These are phyloP conservation scores for Aureobasidium sp. DNA, from an alignment of 2,329 filamentous ascomycete species.

Conservation along the genomic window DNA sequence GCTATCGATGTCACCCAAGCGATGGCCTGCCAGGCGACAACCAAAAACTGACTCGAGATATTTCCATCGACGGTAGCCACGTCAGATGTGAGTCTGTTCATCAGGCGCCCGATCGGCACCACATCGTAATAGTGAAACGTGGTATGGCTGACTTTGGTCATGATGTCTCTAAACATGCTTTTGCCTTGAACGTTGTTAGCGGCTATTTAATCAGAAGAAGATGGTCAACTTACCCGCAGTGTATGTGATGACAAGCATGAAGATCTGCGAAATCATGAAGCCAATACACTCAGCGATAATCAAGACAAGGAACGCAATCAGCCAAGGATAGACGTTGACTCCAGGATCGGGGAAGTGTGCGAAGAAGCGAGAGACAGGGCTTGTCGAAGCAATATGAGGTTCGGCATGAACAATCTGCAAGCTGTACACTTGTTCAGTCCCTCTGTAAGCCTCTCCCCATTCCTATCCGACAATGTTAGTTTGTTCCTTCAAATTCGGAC, in stretches of 20 bases:
- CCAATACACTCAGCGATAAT: constrained; percentile 53
- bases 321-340: constrained; percentile 64
- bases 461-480: constrained; percentile 29
- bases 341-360: constrained; percentile 58
- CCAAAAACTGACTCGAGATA: constrained; percentile 67
- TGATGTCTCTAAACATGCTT: constrained; percentile 64
- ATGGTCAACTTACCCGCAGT: constrained; percentile 49
- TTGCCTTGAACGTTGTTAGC: constrained; percentile 32
- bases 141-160: constrained; percentile 67
- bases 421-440: constrained; percentile 18
- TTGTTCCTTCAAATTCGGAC: no score
- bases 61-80: constrained; percentile 84
- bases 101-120: constrained; percentile 79
- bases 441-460: constrained; percentile 72
- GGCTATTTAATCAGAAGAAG: no score
- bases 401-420: not conserved
- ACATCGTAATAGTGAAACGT: constrained; percentile 89
- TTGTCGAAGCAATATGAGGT: not conserved
- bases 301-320: constrained; percentile 63
- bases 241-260: constrained; percentile 73
- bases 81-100: constrained; percentile 87
- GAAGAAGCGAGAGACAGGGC: constrained; percentile 28
- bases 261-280: constrained; percentile 55
- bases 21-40: constrained; percentile 60
- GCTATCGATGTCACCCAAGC: constrained; percentile 65